Conservation (phyloP, 2,329 filamentous ascomycete genomes). For the Fusarium sp. region DNA sequence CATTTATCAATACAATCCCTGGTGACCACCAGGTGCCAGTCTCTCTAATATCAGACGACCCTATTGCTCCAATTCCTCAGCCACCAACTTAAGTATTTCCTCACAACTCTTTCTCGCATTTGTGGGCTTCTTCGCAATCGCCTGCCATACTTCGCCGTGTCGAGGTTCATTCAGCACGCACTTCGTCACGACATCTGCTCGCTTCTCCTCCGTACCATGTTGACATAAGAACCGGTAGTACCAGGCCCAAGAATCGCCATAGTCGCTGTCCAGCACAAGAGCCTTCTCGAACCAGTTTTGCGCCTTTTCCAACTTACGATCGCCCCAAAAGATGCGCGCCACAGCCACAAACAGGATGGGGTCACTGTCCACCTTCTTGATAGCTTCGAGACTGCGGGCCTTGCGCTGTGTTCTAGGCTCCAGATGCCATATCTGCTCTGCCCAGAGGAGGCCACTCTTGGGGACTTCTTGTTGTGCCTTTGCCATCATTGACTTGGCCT, state of each 20-base stretch:
- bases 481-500: constrained; percentile 93
- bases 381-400: constrained; percentile 88
- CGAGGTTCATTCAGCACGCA: constrained; percentile 85
- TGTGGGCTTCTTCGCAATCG: constrained; percentile 82
- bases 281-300: constrained; percentile 98
- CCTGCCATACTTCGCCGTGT: constrained; percentile 93
- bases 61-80: constrained; percentile 53
- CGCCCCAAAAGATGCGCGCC: constrained; percentile 94
- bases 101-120: constrained; percentile 80
- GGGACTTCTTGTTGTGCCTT: constrained; percentile 92
- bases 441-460: constrained; percentile 87
- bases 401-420: constrained; percentile 93
- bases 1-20: neutral
- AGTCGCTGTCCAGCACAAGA: constrained; percentile 83
- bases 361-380: constrained; percentile 96
- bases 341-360: constrained; percentile 89
- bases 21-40: neutral
- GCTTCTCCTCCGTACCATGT: constrained; percentile 95
- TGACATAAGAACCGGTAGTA: constrained; percentile 93
- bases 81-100: constrained; percentile 84
- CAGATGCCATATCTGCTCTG: constrained; percentile 94
- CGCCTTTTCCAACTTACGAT: constrained; percentile 91
- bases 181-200: constrained; percentile 82
- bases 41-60: neutral
- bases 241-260: constrained; percentile 97